Base-by-base conservation (phyloP, 2,329 filamentous ascomycete genomes). In the Colletotrichum somersetense region DNA sequence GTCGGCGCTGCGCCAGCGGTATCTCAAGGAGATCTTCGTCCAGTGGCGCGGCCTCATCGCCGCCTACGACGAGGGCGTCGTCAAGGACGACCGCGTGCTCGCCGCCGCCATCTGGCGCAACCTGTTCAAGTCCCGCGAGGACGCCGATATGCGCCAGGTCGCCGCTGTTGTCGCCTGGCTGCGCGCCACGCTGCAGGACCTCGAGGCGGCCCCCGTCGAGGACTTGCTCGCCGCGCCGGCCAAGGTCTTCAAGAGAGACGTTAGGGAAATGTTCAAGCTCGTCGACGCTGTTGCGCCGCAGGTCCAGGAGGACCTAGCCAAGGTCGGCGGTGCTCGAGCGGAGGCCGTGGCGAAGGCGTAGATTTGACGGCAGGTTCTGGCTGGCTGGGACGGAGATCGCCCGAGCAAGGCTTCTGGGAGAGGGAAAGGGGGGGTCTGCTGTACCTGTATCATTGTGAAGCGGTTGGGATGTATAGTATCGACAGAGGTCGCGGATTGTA, bases 91-190 rank as follows among this genome's bases (percentile, higher is more conserved):
- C 79, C 91, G 93, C 18, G 89, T 93, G 67, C 86, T 96, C 18
- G 93, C 92, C 4, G 87, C 92, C 53, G 96, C 96, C 11, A 86
- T 99, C 59, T 99, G 96, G 96, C 89, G 96, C 78, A 98, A 98
- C 82, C 80, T 99, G 67, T 97, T 94, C 86, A 95, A 96, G 84
- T 94, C 89, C 30, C 77, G 80, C 48, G 81, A 83, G 59, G 85
- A 88, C 72, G 83, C 85, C 20, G 87, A 90, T 74, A 80, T 85
- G 46, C 81, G 87, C 64, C 76, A 80, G 38, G 80, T 90, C 61
- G 85, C 88, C 2, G 87, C 87, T 62, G 82, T 89, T 58, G 88
- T 90, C 30, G 84, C 84, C 42, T 90, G 87, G 87, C 88, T 90
- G 82, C 82, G 89, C 53, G 80, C 81, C 26, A 81, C 81, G 35